Percentiles rank a stretch among this genome's conserved stretches.
phyloP scores from a whole-genome alignment of 2,329 filamentous ascomycete species.

The Curvularia verruculosa region DNA sequence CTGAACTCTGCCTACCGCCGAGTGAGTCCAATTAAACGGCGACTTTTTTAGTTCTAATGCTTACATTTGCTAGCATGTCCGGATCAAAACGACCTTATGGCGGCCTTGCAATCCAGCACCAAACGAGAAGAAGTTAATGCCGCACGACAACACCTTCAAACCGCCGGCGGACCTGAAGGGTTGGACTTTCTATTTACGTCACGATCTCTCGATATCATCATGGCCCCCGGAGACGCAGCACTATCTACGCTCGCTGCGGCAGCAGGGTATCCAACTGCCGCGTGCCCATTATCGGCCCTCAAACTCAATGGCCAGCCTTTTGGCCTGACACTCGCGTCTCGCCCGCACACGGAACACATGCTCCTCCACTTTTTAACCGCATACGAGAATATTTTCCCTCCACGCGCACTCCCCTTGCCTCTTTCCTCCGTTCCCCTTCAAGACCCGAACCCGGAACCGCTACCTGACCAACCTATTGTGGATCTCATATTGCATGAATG shows the following conservation, averaged over 20 bases:
- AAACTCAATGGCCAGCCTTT: slow-evolving; percentile 48
- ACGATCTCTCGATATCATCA: slow-evolving; percentile 41
- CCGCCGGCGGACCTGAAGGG: slow-evolving; percentile 39
- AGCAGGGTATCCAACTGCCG: slow-evolving; percentile 46
- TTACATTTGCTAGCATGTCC: slow-evolving; percentile 33
- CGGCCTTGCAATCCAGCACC: slow-evolving; percentile 34
- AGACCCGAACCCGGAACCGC: slow-evolving; percentile 31
- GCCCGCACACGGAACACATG: slow-evolving; percentile 39
- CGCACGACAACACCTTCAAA: slow-evolving; percentile 37
- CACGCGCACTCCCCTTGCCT: slow-evolving; percentile 40
- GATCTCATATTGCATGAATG: slow-evolving; percentile 45
- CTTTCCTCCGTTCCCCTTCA: slow-evolving; percentile 37
- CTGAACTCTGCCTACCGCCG: slow-evolving; percentile 43
- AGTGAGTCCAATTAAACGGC: slow-evolving; percentile 20
- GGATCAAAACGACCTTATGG: slow-evolving; percentile 46
- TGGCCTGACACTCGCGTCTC: slow-evolving; percentile 41
- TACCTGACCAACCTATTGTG: slow-evolving; percentile 43
- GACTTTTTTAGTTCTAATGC: neutral
- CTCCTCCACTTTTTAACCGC: slow-evolving; percentile 47
- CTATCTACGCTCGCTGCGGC: slow-evolving; percentile 45
- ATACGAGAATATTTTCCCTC: slow-evolving; percentile 46
- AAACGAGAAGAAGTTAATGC: slow-evolving; percentile 34
- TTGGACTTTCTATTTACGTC: slow-evolving; percentile 41
- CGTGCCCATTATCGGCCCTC: slow-evolving; percentile 42
- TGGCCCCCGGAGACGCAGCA: slow-evolving; percentile 44